Evolutionary conservation across 768 basidiomycete genomes (phyloP).

Genomic region (Termitomyces sp.): DNA sequence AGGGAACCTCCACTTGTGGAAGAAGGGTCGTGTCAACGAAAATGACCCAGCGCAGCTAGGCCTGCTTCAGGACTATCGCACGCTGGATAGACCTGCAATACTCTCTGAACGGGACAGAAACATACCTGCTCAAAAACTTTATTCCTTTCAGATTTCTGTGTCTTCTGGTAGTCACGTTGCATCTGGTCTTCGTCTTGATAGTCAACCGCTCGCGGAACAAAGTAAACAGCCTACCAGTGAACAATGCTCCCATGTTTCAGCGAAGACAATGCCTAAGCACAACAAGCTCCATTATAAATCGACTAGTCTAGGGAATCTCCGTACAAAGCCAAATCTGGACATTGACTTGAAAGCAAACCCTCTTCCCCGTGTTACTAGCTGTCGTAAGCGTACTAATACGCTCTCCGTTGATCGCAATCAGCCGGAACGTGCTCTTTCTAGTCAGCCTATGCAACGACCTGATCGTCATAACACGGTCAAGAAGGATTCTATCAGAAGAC

Average conservation of each 20-base stretch:
- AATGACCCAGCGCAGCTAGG: background rate
- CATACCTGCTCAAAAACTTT: background rate
- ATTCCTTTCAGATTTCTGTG: background rate
- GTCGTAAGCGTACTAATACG: conserved; percentile 20
- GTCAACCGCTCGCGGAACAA: background rate
- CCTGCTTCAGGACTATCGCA: background rate
- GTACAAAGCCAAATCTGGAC: conserved; percentile 4
- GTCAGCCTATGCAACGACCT: conserved; percentile 8
- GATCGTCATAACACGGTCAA: conserved; percentile 4
- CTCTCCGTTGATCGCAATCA: conserved; percentile 13
- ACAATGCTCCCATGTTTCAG: background rate
- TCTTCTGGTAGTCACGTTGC: background rate
- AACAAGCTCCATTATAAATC: conserved; percentile 8
- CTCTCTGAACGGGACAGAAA: conserved; percentile 7
- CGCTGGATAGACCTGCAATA: background rate
- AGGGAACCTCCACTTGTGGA: background rate
- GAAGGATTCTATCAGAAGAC: conserved; percentile 22
- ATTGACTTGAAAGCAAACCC: conserved; percentile 1
- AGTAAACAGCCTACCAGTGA: conserved; percentile 2
- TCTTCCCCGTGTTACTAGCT: conserved; percentile 15
- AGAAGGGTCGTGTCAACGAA: conserved; percentile 4
- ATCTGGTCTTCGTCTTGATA: background rate
- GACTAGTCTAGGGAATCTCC: conserved; percentile 11
- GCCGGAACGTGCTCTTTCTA: background rate
- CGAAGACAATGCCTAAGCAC: background rate